Evolutionary conservation across 2,329 filamentous ascomycete genomes (phyloP).

Genomic region (Karstenula rhodostoma): DNA sequence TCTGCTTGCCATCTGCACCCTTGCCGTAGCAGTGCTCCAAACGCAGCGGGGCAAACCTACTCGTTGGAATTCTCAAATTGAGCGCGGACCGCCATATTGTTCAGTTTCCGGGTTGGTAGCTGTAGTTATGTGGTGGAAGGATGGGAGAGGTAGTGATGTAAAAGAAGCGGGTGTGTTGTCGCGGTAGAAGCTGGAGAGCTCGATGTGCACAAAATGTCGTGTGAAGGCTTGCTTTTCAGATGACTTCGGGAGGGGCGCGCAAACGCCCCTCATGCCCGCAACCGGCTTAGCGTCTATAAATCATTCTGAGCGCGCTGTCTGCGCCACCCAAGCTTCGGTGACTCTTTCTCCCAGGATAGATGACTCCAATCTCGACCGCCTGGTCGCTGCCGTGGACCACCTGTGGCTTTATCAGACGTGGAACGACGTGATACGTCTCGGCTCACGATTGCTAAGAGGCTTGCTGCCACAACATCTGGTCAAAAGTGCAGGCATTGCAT

Average conservation of each 20-base stretch:
- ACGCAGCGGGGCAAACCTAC: slow-evolving; percentile 59
- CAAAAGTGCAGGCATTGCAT: too few relatives aligned
- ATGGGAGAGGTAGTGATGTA: not conserved
- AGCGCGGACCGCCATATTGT: slow-evolving; percentile 62
- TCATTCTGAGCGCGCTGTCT: slow-evolving; percentile 18
- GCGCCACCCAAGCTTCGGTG: slow-evolving; percentile 15
- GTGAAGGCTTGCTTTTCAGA: slow-evolving; percentile 15
- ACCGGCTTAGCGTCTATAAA: slow-evolving; percentile 13
- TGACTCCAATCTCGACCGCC: slow-evolving; percentile 3
- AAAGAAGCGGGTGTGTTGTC: slow-evolving; percentile 3
- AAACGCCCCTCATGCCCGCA: not conserved
- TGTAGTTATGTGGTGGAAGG: not conserved
- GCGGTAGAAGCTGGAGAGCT: slow-evolving; percentile 14
- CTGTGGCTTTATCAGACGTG: too few relatives aligned
- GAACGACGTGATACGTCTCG: too few relatives aligned
- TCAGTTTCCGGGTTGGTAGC: slow-evolving; percentile 1
- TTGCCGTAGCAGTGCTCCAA: slow-evolving; percentile 4
- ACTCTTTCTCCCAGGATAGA: slow-evolving; percentile 18
- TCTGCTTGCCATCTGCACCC: slow-evolving; percentile 1
- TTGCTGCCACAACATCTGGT: too few relatives aligned
- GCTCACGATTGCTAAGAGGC: too few relatives aligned
- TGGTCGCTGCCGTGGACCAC: not conserved
- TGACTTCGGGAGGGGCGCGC: slow-evolving; percentile 9
- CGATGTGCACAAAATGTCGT: slow-evolving; percentile 15
- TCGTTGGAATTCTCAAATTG: slow-evolving; percentile 92